A percentile compares a stretch with the other conserved stretches of the same genome.
Evolutionary conservation across 2,329 filamentous ascomycete genomes (phyloP).

Genomic region (Colletotrichum kahawae): DNA sequence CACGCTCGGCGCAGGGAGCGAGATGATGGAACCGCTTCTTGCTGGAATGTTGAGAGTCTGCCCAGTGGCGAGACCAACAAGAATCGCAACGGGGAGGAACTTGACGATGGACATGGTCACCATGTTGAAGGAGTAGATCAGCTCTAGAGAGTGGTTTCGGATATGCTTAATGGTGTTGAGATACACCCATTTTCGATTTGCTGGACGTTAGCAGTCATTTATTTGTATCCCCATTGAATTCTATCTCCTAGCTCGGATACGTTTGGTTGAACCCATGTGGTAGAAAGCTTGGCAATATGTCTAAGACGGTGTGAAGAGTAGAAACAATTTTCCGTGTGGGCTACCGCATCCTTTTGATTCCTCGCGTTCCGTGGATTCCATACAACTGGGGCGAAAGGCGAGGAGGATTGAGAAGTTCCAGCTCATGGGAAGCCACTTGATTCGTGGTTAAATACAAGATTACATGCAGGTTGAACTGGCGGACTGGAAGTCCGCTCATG

Average conservation of each 20-base stretch:
- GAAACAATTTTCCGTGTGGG: neutral
- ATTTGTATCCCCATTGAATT: neutral
- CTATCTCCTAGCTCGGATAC: neutral
- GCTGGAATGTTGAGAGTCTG: conserved; percentile 24
- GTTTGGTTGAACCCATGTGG: neutral
- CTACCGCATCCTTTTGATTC: neutral
- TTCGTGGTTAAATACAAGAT: neutral
- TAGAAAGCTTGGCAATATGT: neutral
- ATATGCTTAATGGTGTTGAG: neutral
- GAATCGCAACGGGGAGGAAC: neutral
- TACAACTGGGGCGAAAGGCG: neutral
- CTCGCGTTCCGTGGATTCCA: neutral
- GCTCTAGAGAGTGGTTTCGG: neutral
- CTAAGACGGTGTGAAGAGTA: neutral
- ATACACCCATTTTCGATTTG: neutral
- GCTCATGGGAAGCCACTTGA: neutral
- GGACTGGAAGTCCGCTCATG: neutral
- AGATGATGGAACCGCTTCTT: conserved; percentile 20
- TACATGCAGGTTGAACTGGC: neutral
- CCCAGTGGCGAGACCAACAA: neutral
- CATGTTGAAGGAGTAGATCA: neutral
- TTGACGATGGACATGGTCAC: neutral
- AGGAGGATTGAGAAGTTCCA: neutral
- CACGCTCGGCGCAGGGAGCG: conserved; percentile 11
- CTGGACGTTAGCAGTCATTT: neutral